Evolutionary conservation across 208 protist genomes (phyloP).

Genomic region (Trypanosoma avium): DNA sequence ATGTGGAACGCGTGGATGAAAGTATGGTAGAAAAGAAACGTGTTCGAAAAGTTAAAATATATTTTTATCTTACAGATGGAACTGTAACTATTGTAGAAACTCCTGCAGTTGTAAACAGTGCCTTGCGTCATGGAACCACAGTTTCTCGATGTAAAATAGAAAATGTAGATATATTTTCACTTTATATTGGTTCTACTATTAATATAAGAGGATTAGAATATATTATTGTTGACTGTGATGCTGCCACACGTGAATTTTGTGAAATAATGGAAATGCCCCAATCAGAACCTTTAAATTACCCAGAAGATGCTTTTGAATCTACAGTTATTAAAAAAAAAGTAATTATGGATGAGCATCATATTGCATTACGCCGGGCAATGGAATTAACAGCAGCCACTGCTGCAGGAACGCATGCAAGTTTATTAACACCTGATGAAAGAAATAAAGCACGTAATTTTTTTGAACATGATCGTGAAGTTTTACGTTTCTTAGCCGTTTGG

Average conservation of each 20-base stretch:
- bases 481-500: slow-evolving; percentile 96
- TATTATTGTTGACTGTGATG: slow-evolving; percentile 93
- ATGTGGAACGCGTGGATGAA: slow-evolving; percentile 93
- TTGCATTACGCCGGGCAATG: slow-evolving; percentile 81
- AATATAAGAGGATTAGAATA: slow-evolving; percentile 87
- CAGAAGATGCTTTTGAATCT: slow-evolving; percentile 77
- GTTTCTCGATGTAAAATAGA: slow-evolving; percentile 86
- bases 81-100: slow-evolving; percentile 93
- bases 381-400: slow-evolving; percentile 68
- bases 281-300: slow-evolving; percentile 68
- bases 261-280: slow-evolving; percentile 77
- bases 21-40: slow-evolving; percentile 83
- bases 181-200: slow-evolving; percentile 86
- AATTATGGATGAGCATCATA: slow-evolving; percentile 63
- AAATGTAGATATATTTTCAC: slow-evolving; percentile 62
- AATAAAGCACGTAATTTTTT: slow-evolving; percentile 86
- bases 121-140: slow-evolving; percentile 89
- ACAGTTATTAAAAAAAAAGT: slow-evolving; percentile 19
- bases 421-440: slow-evolving; percentile 83
- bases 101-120: slow-evolving; percentile 89
- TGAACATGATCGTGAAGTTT: slow-evolving; percentile 93
- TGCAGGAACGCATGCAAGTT: slow-evolving; percentile 69
- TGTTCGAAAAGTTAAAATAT: slow-evolving; percentile 91
- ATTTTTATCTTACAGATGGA: slow-evolving; percentile 94
- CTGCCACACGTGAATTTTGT: slow-evolving; percentile 93